Conservation (phyloP, 805 yeast species). For the Candida corydali region DNA sequence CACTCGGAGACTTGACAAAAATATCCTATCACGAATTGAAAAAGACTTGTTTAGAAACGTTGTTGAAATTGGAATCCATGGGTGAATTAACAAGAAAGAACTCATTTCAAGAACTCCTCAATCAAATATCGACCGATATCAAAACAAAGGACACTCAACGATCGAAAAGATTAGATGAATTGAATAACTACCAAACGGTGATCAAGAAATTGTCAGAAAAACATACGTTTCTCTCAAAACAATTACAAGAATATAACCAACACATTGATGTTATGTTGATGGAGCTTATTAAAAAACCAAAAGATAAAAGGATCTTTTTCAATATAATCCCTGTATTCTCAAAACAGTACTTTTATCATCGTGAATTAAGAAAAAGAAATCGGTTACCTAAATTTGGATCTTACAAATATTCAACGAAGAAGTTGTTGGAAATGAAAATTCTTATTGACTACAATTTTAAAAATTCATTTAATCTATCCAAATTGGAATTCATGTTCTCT, state of each 20-base stretch:
- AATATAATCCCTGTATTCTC: slow-evolving; percentile 55
- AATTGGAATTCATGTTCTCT: slow-evolving; percentile 68
- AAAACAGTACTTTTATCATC: slow-evolving; percentile 71
- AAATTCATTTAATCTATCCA: slow-evolving; percentile 44
- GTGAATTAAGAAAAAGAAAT: slow-evolving; percentile 64
- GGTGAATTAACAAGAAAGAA: slow-evolving; percentile 63
- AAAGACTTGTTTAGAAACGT: slow-evolving; percentile 65
- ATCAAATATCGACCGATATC: slow-evolving; percentile 82
- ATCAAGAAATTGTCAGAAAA: slow-evolving; percentile 41
- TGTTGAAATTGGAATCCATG: slow-evolving; percentile 68
- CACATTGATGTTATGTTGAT: slow-evolving; percentile 44
- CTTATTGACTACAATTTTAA: slow-evolving; percentile 49
- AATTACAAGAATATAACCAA: slow-evolving; percentile 42
- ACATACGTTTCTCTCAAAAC: slow-evolving; percentile 41
- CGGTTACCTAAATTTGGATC: slow-evolving; percentile 73
- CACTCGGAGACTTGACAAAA: slow-evolving; percentile 46
- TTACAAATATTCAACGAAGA: slow-evolving; percentile 70
- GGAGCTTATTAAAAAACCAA: slow-evolving; percentile 42
- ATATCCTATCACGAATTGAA: slow-evolving; percentile 72
- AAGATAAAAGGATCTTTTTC: slow-evolving; percentile 40
- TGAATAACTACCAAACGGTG: slow-evolving; percentile 39
- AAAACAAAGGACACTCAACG: slow-evolving; percentile 43
- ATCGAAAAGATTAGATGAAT: slow-evolving; percentile 36
- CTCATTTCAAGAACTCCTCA: slow-evolving; percentile 73
- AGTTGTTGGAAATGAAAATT: slow-evolving; percentile 69